Conservation (phyloP, 2,329 filamentous ascomycete genomes). For the Cryphonectria carpinicola region DNA sequence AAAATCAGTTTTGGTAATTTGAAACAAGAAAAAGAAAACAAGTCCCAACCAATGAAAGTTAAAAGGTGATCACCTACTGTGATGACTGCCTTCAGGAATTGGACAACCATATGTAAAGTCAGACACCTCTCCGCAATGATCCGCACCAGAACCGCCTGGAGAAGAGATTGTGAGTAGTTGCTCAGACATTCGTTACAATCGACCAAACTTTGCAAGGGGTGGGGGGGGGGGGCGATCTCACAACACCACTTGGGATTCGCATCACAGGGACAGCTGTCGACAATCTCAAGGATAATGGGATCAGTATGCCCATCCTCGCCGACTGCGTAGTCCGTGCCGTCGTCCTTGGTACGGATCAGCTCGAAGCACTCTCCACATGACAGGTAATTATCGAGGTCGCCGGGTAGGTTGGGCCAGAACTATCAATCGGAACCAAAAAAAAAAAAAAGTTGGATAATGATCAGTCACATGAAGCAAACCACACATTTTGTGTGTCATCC, state of each 20-base stretch:
- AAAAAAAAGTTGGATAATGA: neutral
- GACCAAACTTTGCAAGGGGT: too few relatives aligned
- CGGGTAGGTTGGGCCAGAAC: conserved; percentile 30
- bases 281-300: conserved; percentile 30
- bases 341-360: conserved; percentile 28
- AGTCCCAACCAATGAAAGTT: too few relatives aligned
- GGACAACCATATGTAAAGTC: conserved; percentile 14
- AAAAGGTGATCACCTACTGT: conserved; percentile 1
- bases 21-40: neutral
- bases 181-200: neutral
- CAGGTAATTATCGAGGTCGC: conserved; percentile 30
- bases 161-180: neutral
- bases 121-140: conserved; percentile 15
- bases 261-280: conserved; percentile 29
- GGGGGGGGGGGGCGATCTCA: conserved; percentile 4
- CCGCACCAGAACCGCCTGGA: conserved; percentile 6
- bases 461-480: neutral
- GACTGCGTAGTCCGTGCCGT: conserved; percentile 29
- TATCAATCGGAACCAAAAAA: neutral
- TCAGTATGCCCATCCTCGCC: conserved; percentile 29
- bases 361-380: conserved; percentile 31
- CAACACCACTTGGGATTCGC: conserved; percentile 32
- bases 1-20: neutral
- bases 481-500: neutral
- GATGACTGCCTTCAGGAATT: conserved; percentile 11